Base-by-base conservation (phyloP, 1,284 basidiomycete species). In the Austroboletus niveus region DNA sequence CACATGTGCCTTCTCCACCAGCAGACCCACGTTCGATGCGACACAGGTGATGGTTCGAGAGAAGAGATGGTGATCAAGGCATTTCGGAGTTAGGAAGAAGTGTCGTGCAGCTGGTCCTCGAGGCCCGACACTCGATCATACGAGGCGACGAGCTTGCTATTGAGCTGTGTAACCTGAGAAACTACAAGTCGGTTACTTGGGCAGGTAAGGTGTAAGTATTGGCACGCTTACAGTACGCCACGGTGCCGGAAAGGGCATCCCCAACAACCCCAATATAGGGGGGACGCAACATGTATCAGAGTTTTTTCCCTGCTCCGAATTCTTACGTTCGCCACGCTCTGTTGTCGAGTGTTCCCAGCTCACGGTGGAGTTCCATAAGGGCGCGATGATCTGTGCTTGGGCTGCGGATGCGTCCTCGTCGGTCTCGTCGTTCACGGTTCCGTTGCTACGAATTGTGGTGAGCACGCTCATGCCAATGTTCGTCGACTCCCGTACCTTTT, bases 101-200 rank as follows among this genome's bases (percentile, higher is more conserved):
- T 65, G 39, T 87, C 77, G 60, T 94, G 89, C 14, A 97, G 72
- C 56, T 92, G 82, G 68, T 98, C 96, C 70, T 99, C 96, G 51
- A 99, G 80, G 74, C 94, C 88, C 11, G 94, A 94, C 41, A 96
- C 85, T 43, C 91, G 84, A 65, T 95, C 91, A 71, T 98, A 97
- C 3, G 91, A 93, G 50, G 82, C 78, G 55, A 99, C 92, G 44
- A 99, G 88, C 70, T 99, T 98, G 65, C 78, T 75, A 69, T 98
- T 98, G 57, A 98, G 86, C 64, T 97, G 17, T 17, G 17, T 17
- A 17, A 17, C 17, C 17, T 17, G 17, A 17, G 17, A 17, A 17
- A 17, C 17, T 17, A 17, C 17, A 17, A 17, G 17, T 17, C 91
- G 50, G 85, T 80, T 15, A 97, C 81, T 68, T 97, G 94, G 3